These are phyloP conservation scores for Lotus japonicus DNA, from an alignment of 306 rosid genomes.

Conservation along the genomic window DNA sequence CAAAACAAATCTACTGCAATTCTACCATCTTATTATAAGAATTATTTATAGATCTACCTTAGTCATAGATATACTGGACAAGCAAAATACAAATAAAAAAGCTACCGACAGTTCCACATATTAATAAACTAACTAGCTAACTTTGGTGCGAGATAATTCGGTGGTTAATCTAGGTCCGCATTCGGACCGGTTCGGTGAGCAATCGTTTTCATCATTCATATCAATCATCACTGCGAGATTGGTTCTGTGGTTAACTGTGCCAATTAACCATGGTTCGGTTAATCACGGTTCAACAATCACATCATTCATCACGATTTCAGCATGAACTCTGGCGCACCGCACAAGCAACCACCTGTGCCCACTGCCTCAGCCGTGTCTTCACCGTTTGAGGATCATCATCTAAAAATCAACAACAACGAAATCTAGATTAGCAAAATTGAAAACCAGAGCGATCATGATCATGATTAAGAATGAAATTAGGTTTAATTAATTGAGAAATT, in stretches of 20 bases:
- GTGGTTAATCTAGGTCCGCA: constrained; percentile 17
- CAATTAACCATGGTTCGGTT: constrained; percentile 33
- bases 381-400: constrained; percentile 78
- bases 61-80: constrained; percentile 9
- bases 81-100: background rate
- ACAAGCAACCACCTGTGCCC: constrained; percentile 99
- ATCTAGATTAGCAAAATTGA: too few species aligned
- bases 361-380: constrained; percentile 77
- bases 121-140: constrained; percentile 5
- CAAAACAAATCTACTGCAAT: background rate
- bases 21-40: background rate
- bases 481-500: background rate
- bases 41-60: constrained; percentile 15
- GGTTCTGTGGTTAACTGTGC: constrained; percentile 33
- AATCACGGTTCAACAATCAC: background rate
- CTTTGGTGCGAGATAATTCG: background rate
- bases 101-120: constrained; percentile 24
- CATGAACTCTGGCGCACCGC: constrained; percentile 61
- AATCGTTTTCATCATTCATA: constrained; percentile 17
- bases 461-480: background rate
- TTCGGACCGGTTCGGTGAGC: constrained; percentile 26
- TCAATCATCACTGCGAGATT: background rate
- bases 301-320: constrained; percentile 10
- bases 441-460: too few species aligned
- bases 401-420: too few species aligned